Base-by-base conservation (phyloP, 805 yeast genomes). In the Yarrowia osloensis region DNA sequence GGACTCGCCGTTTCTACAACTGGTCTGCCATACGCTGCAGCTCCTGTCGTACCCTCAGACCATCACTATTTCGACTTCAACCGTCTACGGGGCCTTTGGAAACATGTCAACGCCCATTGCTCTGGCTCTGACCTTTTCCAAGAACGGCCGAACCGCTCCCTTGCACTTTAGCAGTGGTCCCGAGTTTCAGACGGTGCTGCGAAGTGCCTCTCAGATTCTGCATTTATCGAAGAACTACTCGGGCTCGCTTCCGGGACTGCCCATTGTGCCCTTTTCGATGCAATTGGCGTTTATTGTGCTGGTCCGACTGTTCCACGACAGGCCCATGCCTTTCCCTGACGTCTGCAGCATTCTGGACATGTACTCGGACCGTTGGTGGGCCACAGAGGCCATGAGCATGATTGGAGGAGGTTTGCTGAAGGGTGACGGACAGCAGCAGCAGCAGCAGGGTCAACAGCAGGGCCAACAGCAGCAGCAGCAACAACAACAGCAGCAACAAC, bases 341-440 rank as follows among this genome's bases (percentile, higher is more conserved):
- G 54, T 61, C 0, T 44, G 52, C 24, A 21, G 54, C 29, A 46
- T 61, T 24, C 54, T 61, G 4, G 66, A 44, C 54, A 31, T 31
- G 54, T 61, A 61, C 42, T 22, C 54, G 3, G 66, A 61, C 33
- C 52, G 66, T 2, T 61, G 66, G 66, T 61, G 66, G 66, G 66
- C 66, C 44, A 61, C 66, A 7, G 66, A 61, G 24, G 66, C 66
- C 44, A 61, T 57, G 63, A 57, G 63, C 28, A 57, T 57, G 63
- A 57, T 57, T 21, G 63, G 63, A 40, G 63, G 63, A 7, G 63
- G 63, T 4, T 24, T 57, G 35, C 13, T 57, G n/a, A 39, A 28
- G 35, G 24, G 11, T 3, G 49, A 37, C 19, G n/a, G 13, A 12
- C 12, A 17, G 19, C 57, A 33, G 40, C 57, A 50, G 39, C 39